phyloP scores from a whole-genome alignment of 73 alveolate species.

The Paramecium tetraurelia region DNA sequence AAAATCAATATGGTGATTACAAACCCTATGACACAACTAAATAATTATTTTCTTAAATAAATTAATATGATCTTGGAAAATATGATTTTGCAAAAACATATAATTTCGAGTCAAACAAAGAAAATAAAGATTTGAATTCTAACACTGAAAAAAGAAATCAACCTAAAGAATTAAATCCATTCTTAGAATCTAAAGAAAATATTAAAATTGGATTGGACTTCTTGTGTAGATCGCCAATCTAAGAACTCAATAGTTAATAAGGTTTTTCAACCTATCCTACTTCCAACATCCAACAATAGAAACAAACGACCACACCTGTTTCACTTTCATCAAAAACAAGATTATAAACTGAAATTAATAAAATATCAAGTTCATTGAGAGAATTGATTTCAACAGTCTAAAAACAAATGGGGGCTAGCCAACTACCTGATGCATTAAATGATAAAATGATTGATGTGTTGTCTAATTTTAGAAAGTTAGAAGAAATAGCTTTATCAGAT shows the following conservation, averaged over 20 bases:
- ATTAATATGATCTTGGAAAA: background rate
- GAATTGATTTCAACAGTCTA: conserved; percentile 2
- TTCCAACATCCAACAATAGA: background rate
- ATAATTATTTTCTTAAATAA: background rate
- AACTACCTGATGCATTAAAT: conserved; percentile 32
- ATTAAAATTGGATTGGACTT: background rate
- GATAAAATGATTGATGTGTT: conserved; percentile 40
- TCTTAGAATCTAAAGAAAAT: conserved; percentile 1
- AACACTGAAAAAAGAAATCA: conserved; percentile 3
- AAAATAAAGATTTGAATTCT: background rate
- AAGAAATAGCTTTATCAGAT: background rate
- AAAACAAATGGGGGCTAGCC: background rate
- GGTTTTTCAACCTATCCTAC: background rate
- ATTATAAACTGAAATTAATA: background rate
- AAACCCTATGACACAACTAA: background rate
- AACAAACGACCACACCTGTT: background rate
- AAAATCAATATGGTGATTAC: background rate
- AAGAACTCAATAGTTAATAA: background rate
- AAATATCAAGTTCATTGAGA: conserved; percentile 12
- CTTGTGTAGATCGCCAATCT: background rate
- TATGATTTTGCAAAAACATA: conserved; percentile 17
- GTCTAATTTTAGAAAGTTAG: background rate
- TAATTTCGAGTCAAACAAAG: background rate
- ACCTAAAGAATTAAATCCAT: background rate
- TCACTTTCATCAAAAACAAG: background rate